phyloP scores from a whole-genome alignment of 2,329 filamentous ascomycete species.

The Fusarium tricinctum region DNA sequence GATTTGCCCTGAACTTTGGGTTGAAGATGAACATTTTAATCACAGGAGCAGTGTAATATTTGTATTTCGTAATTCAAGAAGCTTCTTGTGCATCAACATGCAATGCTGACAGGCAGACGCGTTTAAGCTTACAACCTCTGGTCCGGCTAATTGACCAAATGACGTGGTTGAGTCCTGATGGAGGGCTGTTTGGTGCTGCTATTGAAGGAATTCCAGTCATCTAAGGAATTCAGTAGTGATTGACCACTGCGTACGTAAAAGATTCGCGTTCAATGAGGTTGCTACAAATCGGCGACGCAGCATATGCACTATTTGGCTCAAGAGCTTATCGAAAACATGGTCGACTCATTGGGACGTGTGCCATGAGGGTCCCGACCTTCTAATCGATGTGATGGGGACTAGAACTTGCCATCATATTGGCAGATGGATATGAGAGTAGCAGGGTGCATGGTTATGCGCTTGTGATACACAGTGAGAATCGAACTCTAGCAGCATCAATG shows the following conservation, averaged over 20 bases:
- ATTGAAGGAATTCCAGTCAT: constrained; percentile 11
- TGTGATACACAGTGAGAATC: too few species aligned
- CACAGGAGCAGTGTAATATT: accelerated
- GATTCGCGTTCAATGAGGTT: neutral
- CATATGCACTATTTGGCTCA: accelerated
- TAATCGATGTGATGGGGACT: too few species aligned
- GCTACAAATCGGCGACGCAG: accelerated
- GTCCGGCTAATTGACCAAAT: constrained; percentile 5
- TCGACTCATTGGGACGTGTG: too few species aligned
- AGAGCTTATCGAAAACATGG: too few species aligned
- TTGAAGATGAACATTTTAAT: accelerated
- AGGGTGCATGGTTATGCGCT: too few species aligned
- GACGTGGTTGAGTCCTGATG: neutral
- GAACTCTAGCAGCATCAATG: too few species aligned
- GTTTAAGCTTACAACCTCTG: constrained; percentile 7
- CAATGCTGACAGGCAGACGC: constrained; percentile 25
- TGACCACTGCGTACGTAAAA: neutral
- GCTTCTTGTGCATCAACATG: accelerated
- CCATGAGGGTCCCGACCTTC: too few species aligned
- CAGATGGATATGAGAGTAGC: too few species aligned
- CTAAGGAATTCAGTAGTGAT: neutral
- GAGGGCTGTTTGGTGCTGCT: neutral
- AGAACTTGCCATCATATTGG: too few species aligned
- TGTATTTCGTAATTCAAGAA: neutral
- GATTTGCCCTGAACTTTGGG: neutral